Conservation (phyloP, 306 rosid species). For the Cicer arietinum region DNA sequence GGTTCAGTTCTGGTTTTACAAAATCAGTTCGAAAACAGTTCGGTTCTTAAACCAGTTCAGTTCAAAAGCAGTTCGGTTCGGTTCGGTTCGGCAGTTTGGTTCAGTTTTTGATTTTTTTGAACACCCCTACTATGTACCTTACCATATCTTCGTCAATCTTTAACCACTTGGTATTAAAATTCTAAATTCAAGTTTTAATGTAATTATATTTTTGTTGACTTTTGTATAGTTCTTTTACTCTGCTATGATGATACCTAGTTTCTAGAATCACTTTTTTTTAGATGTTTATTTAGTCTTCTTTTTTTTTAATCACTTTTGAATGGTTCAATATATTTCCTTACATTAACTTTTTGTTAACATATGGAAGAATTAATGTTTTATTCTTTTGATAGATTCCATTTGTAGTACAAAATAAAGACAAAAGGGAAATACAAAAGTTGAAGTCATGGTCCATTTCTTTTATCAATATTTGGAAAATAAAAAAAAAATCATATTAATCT, state of each 20-base stretch:
- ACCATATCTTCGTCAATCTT: neutral
- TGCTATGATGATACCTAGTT: neutral
- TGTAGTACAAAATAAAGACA: constrained; percentile 12
- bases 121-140: neutral
- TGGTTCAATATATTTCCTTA: constrained; percentile 21
- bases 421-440: neutral
- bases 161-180: neutral
- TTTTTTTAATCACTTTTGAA: neutral
- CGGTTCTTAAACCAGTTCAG: too few species aligned
- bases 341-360: constrained; percentile 7
- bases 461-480: constrained; percentile 32
- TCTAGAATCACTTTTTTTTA: neutral
- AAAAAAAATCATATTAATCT: neutral
- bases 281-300: neutral
- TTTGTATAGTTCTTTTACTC: neutral
- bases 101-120: too few species aligned
- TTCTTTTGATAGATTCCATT: constrained; percentile 33
- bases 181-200: neutral
- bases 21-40: too few species aligned
- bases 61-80: too few species aligned
- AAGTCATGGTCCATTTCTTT: neutral
- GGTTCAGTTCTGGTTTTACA: too few species aligned
- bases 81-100: too few species aligned
- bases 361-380: constrained; percentile 4
- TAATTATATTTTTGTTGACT: neutral